Evolutionary conservation across 208 protist species (phyloP), one percentile per base, ranked within the genome.

Genomic region (Hexamita inflata): DNA sequence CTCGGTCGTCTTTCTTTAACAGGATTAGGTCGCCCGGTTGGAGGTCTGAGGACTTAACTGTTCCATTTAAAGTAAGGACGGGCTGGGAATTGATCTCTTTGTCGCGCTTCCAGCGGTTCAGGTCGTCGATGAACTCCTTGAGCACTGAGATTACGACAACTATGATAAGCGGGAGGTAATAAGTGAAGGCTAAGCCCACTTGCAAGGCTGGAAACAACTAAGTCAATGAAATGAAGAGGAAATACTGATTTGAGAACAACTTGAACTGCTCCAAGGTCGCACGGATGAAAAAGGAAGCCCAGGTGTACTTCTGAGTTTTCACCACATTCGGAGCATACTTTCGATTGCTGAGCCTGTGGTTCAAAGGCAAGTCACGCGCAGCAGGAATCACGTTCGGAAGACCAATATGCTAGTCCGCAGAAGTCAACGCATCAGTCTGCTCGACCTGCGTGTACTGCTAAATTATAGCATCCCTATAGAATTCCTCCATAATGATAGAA

Each of bases 111-210:
- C 82, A 93, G 58, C 92, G 85, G 77, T 93, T 83, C 75, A 94
- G 84, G 80, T 96, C 93, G 83, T 96, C 92, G 73, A 91, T 84
- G 1, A 88, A 88, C 73, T 95, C 92, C 80, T 95, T 95, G n/a
- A 87, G 59, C 32, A 94, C 79, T 0, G 91, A 92, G 9, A 94
- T 78, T 30, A 78, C 73, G 30, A 94, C 82, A 28, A 94, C 91
- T 75, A 95, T 82, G 19, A 84, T 83, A 0, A 96, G 83, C 45
- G 92, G 92, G 19, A 90, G 89, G 59, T 94, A 86, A 81, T 94
- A 95, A 2, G 92, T 95, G 79, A 95, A 92, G 70, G 94, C 61
- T 78, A 94, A 94, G 28, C 92, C 90, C 29, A 86, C 83, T 78
- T 88, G 65, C 13, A 88, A 75, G 0, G 62, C 64, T 38, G 87